These are phyloP conservation scores for Strigomonas culicis DNA, from an alignment of 208 protist species.

Conservation along the genomic window DNA sequence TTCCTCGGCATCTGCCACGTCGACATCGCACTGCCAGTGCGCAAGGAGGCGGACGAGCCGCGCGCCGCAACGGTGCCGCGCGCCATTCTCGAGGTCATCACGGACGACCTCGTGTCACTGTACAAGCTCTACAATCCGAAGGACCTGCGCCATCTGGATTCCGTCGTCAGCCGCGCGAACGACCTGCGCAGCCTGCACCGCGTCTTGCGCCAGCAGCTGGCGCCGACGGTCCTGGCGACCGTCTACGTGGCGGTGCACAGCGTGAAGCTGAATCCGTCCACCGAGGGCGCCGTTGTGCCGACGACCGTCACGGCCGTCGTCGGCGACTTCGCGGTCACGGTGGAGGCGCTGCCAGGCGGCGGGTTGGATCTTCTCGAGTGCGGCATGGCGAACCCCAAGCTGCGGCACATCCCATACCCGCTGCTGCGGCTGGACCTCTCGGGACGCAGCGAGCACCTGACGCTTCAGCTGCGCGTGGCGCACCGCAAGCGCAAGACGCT, in stretches of 20 bases:
- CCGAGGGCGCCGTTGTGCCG: background rate
- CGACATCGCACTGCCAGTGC: constrained; percentile 10
- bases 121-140: constrained; percentile 59
- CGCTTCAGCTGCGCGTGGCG: constrained; percentile 36
- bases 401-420: constrained; percentile 33
- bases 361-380: constrained; percentile 20
- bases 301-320: background rate
- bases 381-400: constrained; percentile 26
- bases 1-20: constrained; percentile 58
- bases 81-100: constrained; percentile 27
- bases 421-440: constrained; percentile 55
- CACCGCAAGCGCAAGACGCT: constrained; percentile 21
- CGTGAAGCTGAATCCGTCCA: constrained; percentile 15
- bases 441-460: constrained; percentile 14
- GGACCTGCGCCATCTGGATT: constrained; percentile 49
- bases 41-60: background rate
- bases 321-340: background rate
- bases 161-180: constrained; percentile 32
- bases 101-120: constrained; percentile 72
- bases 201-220: constrained; percentile 52
- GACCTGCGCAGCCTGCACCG: constrained; percentile 46
- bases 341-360: background rate
- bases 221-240: constrained; percentile 55
- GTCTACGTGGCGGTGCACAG: constrained; percentile 53
- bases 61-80: background rate